Evolutionary conservation across 805 yeast genomes (phyloP), one percentile per base, ranked within the genome.

Genomic region (Peterozyma toletana): DNA sequence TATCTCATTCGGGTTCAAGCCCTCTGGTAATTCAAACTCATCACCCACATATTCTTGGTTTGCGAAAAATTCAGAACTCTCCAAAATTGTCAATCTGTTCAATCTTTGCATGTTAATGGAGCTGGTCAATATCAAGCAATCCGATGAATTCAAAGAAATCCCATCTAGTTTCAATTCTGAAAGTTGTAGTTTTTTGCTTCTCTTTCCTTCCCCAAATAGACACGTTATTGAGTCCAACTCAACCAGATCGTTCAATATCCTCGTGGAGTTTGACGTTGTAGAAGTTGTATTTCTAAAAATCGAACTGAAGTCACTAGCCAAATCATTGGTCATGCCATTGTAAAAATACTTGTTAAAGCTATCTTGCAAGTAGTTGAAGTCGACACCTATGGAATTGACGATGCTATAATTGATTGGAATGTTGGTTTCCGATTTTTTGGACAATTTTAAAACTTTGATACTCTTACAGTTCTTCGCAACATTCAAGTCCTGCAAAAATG

Each of bases 281-380:
- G 44, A 37, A 17, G 17, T 37, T 13, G 30, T 30, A 29, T 30
- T 30, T 17, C 49, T 41, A 34, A 48, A 48, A 9, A 50, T 44
- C 3, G 46, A 39, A 29, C 33, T 42, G 33, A 48, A 41, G 30
- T 42, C 47, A n/a, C 21, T 45, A n/a, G 35, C 45, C 17, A 37
- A 29, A 2, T 39, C 40, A 37, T 50, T 50, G 9, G 53, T 48
- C 51, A 50, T 48, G 7, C 44, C 48, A 38, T 44, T 48, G 37
- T 50, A 44, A 21, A 50, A 50, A 42, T 48, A 50, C 34, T 50
- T 50, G 36, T 50, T 50, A 43, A 50, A 50, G 18, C 47, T 41
- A 16, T 50, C 53, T 30, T 50, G 53, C 13, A 50, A 30, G 40
- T 46, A 46, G 43, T 50, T 50, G 33, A 50, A 42, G 34, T 50